Conservation (phyloP, 2,329 filamentous ascomycete species). For the Polytolypa hystricis region DNA sequence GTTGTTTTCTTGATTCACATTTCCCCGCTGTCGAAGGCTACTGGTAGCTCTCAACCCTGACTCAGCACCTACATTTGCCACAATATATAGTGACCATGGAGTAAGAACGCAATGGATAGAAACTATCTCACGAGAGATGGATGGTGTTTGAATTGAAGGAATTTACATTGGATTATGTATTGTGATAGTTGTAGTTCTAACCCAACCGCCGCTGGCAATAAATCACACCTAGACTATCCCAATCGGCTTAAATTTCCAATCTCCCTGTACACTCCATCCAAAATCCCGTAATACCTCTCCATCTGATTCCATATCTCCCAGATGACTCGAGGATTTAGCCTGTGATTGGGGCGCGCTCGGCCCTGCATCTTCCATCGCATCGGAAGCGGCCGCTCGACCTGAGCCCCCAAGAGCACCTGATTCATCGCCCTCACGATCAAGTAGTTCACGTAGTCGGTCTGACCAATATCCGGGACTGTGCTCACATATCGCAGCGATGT, state of each 20-base stretch:
- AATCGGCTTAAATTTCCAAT: slow-evolving; percentile 24
- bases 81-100: too few species aligned
- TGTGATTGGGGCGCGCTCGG: too few species aligned
- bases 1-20: not conserved
- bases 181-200: too few species aligned
- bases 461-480: slow-evolving; percentile 5
- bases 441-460: not conserved
- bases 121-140: too few species aligned
- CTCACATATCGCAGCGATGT: slow-evolving; percentile 24
- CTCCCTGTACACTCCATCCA: slow-evolving; percentile 11
- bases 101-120: too few species aligned
- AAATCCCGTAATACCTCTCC: slow-evolving; percentile 6
- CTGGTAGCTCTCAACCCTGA: not conserved
- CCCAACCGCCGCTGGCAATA: too few species aligned
- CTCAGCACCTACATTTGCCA: too few species aligned
- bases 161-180: too few species aligned
- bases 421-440: slow-evolving; percentile 2
- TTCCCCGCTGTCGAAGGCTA: not conserved
- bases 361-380: not conserved
- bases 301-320: slow-evolving; percentile 3
- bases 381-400: not conserved
- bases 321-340: too few species aligned
- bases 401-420: not conserved
- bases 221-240: too few species aligned
- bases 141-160: too few species aligned